A percentile compares a stretch with the other conserved stretches of the same genome.
Conservation (phyloP, 1,284 basidiomycete genomes). For the Grifola frondosa region DNA sequence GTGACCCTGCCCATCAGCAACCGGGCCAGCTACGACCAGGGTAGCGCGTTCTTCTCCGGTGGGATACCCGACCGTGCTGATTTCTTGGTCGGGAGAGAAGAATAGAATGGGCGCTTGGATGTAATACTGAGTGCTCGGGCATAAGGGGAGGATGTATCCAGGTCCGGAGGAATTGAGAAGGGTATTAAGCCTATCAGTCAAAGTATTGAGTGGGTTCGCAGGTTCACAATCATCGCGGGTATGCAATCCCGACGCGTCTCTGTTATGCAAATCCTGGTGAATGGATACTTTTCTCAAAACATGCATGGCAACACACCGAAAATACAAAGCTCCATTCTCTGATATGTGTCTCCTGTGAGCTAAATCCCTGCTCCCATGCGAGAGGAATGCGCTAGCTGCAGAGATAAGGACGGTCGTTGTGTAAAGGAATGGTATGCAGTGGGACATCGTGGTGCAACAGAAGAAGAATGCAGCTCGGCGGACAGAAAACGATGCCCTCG, state of each 20-base stretch:
- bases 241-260: slow-evolving; percentile 14
- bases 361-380: too few species aligned
- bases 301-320: too few species aligned
- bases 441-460: too few species aligned
- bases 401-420: too few species aligned
- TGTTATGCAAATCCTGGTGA: too few species aligned
- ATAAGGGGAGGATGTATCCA: slow-evolving; percentile 65
- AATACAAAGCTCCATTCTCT: too few species aligned
- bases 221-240: slow-evolving; percentile 43
- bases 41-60: slow-evolving; percentile 52
- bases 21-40: slow-evolving; percentile 56
- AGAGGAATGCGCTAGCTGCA: too few species aligned
- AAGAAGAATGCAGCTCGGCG: too few species aligned
- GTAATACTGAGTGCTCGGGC: slow-evolving; percentile 59
- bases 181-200: slow-evolving; percentile 69
- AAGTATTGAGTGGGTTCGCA: slow-evolving; percentile 57
- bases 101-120: slow-evolving; percentile 67
- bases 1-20: slow-evolving; percentile 56
- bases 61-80: slow-evolving; percentile 76
- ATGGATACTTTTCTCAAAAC: too few species aligned
- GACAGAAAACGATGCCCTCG: too few species aligned
- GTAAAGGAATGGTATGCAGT: too few species aligned
- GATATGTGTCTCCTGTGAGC: too few species aligned
- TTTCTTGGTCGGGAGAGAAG: slow-evolving; percentile 68
- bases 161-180: slow-evolving; percentile 64